Conservation (phyloP, 2,329 filamentous ascomycete genomes). For the Penicillium digitatum region DNA sequence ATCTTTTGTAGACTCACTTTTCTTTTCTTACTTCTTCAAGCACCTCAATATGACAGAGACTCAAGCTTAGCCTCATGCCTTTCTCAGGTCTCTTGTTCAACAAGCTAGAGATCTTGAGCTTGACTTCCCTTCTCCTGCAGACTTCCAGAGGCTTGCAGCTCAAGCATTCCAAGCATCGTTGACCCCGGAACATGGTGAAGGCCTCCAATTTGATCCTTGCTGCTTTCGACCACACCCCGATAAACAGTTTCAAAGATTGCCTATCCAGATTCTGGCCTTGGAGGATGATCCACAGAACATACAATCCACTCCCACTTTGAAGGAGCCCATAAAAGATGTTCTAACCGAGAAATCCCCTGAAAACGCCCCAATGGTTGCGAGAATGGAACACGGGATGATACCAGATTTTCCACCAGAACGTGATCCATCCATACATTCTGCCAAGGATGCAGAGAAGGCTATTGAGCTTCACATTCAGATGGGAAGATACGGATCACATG, state of each 20-base stretch:
- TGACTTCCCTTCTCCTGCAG: not conserved
- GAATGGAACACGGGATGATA: not conserved
- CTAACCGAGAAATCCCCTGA: not conserved
- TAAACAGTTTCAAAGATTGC: not conserved
- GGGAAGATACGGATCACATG: not conserved
- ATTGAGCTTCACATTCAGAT: not conserved
- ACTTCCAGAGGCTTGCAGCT: not conserved
- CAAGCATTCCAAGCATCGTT: not conserved
- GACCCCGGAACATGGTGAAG: not conserved
- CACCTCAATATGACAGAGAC: not conserved
- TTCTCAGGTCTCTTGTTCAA: not conserved
- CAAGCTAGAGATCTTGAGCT: not conserved
- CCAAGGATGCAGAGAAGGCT: not conserved
- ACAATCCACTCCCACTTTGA: not conserved
- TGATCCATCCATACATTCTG: not conserved
- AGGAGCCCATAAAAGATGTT: not conserved
- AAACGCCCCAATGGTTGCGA: not conserved
- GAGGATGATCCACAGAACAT: not conserved
- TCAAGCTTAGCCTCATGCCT: not conserved
- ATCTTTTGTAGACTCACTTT: too few species aligned
- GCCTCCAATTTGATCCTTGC: not conserved
- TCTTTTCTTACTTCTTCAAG: too few species aligned
- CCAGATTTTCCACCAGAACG: not conserved
- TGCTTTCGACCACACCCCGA: not conserved
- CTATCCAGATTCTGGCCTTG: not conserved